Evolutionary conservation across 352 stramenopile species (phyloP).

Genomic region (Phytopythium cucurbitacearum): DNA sequence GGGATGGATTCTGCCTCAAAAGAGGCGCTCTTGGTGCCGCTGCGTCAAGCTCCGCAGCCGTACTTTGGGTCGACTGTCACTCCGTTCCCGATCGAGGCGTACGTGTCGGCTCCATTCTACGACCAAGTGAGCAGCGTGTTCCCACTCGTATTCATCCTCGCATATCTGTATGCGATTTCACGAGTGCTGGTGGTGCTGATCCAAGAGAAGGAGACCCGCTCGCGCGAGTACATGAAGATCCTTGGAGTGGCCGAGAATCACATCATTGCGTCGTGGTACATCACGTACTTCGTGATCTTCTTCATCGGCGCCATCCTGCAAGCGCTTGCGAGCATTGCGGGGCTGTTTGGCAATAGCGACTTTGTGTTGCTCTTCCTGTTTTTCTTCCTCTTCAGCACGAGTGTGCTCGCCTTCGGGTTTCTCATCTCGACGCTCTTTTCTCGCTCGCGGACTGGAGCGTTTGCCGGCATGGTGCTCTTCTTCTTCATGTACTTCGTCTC

Average conservation of each 20-base stretch:
- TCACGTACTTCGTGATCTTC: conserved; percentile 87
- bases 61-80: conserved; percentile 31
- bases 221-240: conserved; percentile 71
- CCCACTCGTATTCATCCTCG: conserved; percentile 85
- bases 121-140: conserved; percentile 58
- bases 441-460: conserved; percentile 56
- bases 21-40: conserved; percentile 27
- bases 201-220: conserved; percentile 69
- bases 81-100: conserved; percentile 44
- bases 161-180: conserved; percentile 63
- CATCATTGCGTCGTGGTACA: conserved; percentile 67
- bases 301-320: conserved; percentile 57
- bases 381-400: conserved; percentile 69
- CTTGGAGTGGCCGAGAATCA: conserved; percentile 47
- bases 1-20: conserved; percentile 15
- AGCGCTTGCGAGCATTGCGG: conserved; percentile 35
- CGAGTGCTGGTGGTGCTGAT: conserved; percentile 82
- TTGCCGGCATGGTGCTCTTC: conserved; percentile 79
- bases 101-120: conserved; percentile 59
- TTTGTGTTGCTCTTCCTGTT: conserved; percentile 49
- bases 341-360: conserved; percentile 50
- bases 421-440: conserved; percentile 82
- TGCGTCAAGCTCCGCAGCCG: conserved; percentile 42
- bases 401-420: conserved; percentile 61
- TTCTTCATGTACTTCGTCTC: conserved; percentile 89